Evolutionary conservation across 306 rosid species (phyloP), one percentile per base, ranked within the genome.

Genomic region (Rosa lucieae): DNA sequence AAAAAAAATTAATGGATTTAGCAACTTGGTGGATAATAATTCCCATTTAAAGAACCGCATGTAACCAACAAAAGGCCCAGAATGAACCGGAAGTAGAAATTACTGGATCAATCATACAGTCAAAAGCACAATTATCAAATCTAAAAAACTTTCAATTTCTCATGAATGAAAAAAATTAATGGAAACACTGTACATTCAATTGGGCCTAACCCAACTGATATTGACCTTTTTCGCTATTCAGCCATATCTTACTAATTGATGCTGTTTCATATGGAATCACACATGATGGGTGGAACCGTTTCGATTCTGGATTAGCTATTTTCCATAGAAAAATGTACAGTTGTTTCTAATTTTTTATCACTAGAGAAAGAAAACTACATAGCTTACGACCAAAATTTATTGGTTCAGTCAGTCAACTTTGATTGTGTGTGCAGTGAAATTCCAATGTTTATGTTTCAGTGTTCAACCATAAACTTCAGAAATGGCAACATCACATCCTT

Each of bases 1-100:
- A 65, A 72, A 15, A 78, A 74, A 11, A 48, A 63, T 51, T 51
- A 37, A 63, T 29, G 63, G 17, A 67, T 32, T 47, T 69, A 13
- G 5, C 43, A 80, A 52, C 29, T 21, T 23, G 77, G 44, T 61
- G 67, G 17, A 66, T 46, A 11, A 43, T 20, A 5, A 51, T n/a
- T 63, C 47, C 67, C 11, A 65, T 47, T 58, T 63, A 35, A 72
- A 72, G 66, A 26, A 5, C 20, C 13, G n/a, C 32, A 48, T 3
- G 43, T 39, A 65, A 26, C 15, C 67, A 58, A 72, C 56, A 26
- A 35, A 58, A 55, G 11, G 17, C 51, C 37, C 8, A 47, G 72
- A 48, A 59, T 20, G 78, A 44, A 42, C 58, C 43, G 5, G 8
- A 75, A 44, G 12, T 15, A 43, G 43, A 75, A 59, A 58, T 42